Conservation (phyloP, 805 yeast genomes). For the Cyberlindnera maritima region DNA sequence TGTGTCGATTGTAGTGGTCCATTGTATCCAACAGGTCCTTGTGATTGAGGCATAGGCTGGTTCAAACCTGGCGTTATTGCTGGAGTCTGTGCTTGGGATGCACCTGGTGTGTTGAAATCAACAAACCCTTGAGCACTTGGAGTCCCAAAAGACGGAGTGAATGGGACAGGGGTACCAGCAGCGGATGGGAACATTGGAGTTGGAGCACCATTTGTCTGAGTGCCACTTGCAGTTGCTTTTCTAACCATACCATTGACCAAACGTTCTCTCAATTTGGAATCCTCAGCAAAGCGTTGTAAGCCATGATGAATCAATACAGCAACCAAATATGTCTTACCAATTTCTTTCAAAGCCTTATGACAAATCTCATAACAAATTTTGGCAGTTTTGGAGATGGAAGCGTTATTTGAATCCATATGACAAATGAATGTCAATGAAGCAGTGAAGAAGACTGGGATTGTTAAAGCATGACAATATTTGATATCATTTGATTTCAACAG, state of each 20-base stretch:
- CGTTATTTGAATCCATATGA: constrained; percentile 47
- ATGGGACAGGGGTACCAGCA: constrained; percentile 10
- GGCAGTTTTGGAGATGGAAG: constrained; percentile 36
- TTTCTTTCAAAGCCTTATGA: constrained; percentile 32
- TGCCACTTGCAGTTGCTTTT: constrained; percentile 11
- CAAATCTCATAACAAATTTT: constrained; percentile 33
- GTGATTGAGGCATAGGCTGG: too few species aligned
- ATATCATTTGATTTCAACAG: constrained; percentile 48
- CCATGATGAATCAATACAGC: constrained; percentile 49
- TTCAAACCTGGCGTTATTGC: constrained; percentile 5
- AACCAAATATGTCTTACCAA: constrained; percentile 53
- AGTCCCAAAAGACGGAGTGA: constrained; percentile 3
- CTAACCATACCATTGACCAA: constrained; percentile 18
- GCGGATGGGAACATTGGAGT: constrained; percentile 16
- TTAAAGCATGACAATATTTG: constrained; percentile 53
- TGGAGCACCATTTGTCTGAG: constrained; percentile 10
- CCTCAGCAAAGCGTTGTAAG: constrained; percentile 41
- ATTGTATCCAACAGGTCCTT: neutral
- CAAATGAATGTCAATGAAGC: constrained; percentile 72
- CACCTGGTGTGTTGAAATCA: constrained; percentile 11
- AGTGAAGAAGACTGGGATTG: constrained; percentile 55
- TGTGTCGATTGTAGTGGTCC: neutral
- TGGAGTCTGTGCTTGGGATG: constrained; percentile 2
- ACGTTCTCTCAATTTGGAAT: constrained; percentile 28
- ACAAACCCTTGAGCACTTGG: constrained; percentile 5